A percentile compares a stretch with the other conserved stretches of the same genome.
These are phyloP conservation scores for Gigaspora rosea DNA, from an alignment of 192 early-diverging fungal species.

Conservation along the genomic window DNA sequence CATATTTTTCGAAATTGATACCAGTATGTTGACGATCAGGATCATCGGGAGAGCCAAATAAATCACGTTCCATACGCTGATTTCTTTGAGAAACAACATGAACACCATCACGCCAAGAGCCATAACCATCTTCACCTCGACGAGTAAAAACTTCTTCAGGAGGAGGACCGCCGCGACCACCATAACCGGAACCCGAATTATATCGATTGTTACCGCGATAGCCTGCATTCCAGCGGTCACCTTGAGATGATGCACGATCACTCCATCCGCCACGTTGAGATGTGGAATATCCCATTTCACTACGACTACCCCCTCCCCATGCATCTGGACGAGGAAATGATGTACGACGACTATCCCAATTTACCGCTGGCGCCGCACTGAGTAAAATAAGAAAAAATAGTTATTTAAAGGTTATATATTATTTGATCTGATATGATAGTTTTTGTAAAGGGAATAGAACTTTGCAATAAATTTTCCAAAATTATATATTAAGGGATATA, in stretches of 20 bases:
- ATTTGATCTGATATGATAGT: neutral
- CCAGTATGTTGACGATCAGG: constrained; percentile 81
- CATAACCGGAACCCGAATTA: constrained; percentile 26
- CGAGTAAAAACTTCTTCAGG: constrained; percentile 1
- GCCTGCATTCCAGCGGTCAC: constrained; percentile 33
- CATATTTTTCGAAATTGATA: constrained; percentile 99
- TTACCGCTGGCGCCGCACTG: constrained; percentile 26
- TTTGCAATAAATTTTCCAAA: too few relatives aligned
- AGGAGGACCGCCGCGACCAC: constrained; percentile 30
- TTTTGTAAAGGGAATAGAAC: too few relatives aligned
- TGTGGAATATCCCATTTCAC: constrained; percentile 34
- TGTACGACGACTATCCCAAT: constrained; percentile 26
- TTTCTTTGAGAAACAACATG: constrained; percentile 79
- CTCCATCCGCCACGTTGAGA: constrained; percentile 37
- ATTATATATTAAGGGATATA: too few relatives aligned
- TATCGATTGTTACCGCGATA: constrained; percentile 41
- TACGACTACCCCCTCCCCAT: constrained; percentile 32
- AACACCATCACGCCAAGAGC: constrained; percentile 77
- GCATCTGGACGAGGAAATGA: constrained; percentile 24
- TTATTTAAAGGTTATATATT: neutral
- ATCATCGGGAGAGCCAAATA: constrained; percentile 76
- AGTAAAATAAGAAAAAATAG: neutral
- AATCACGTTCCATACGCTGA: constrained; percentile 75
- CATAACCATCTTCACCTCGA: constrained; percentile 50
- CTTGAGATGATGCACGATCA: constrained; percentile 45